Conservation (phyloP, 192 early-diverging fungal species). For the Backusella parvicylindrica region DNA sequence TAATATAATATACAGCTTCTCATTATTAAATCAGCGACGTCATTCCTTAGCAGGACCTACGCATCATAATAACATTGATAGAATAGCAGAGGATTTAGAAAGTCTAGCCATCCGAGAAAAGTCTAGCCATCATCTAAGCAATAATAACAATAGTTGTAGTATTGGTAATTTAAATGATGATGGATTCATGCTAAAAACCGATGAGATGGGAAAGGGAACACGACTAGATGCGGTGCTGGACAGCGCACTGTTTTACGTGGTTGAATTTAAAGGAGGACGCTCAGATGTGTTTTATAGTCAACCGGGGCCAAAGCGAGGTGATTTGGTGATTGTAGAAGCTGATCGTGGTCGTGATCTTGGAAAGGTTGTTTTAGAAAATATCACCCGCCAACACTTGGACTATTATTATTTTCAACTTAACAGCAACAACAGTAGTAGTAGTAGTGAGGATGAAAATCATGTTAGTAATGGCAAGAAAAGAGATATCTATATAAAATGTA, state of each 20-base stretch:
- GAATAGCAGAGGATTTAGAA: constrained; percentile 9
- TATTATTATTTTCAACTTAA: constrained; percentile 39
- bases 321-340: constrained; percentile 84
- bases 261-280: constrained; percentile 89
- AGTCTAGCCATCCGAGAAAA: constrained; percentile 14
- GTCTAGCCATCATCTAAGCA: background rate
- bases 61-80: constrained; percentile 21
- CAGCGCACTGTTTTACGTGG: constrained; percentile 67
- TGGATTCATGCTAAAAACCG: constrained; percentile 13
- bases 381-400: constrained; percentile 48
- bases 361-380: constrained; percentile 67
- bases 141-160: constrained; percentile 2
- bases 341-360: constrained; percentile 91
- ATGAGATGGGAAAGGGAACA: constrained; percentile 45
- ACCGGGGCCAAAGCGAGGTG: constrained; percentile 42
- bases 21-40: constrained; percentile 32
- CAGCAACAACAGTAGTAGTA: constrained; percentile 33
- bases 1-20: background rate
- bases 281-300: constrained; percentile 71
- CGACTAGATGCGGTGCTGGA: constrained; percentile 31
- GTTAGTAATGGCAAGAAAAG: constrained; percentile 28
- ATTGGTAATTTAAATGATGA: constrained; percentile 34
- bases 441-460: constrained; percentile 14
- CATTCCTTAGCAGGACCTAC: constrained; percentile 33
- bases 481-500: constrained; percentile 72